Evolutionary conservation across 768 basidiomycete genomes (phyloP).

Genomic region (Lentinula sp.): DNA sequence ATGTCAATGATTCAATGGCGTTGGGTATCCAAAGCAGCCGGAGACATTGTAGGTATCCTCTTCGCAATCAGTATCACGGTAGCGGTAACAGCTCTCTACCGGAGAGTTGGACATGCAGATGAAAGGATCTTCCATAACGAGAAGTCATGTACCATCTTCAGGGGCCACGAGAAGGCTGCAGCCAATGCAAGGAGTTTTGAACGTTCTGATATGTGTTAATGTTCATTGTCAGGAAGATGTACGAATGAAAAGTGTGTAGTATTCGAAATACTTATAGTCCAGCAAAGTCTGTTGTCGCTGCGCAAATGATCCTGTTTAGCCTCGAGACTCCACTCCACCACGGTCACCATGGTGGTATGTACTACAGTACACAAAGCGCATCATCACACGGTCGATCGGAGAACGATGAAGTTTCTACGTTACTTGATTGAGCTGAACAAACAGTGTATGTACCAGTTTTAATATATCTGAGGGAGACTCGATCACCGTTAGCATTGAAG

Average conservation of each 20-base stretch:
- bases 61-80: not conserved
- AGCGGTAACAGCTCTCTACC: not conserved
- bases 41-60: conserved; percentile 4
- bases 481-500: not conserved
- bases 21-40: not conserved
- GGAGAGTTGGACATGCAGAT: conserved; percentile 2
- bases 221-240: not conserved
- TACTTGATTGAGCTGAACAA: not conserved
- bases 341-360: not conserved
- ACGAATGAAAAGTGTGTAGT: not conserved
- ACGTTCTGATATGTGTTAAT: no score
- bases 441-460: not conserved
- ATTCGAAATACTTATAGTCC: not conserved
- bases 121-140: not conserved
- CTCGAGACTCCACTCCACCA: not conserved
- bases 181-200: no score
- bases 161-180: no score
- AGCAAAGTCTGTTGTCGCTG: not conserved
- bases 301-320: not conserved
- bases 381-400: not conserved
- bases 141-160: no score
- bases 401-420: not conserved
- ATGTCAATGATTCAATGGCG: not conserved
- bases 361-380: not conserved
- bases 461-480: conserved; percentile 1